Conservation (phyloP, 1,284 basidiomycete species). For the Malassezia furfur region DNA sequence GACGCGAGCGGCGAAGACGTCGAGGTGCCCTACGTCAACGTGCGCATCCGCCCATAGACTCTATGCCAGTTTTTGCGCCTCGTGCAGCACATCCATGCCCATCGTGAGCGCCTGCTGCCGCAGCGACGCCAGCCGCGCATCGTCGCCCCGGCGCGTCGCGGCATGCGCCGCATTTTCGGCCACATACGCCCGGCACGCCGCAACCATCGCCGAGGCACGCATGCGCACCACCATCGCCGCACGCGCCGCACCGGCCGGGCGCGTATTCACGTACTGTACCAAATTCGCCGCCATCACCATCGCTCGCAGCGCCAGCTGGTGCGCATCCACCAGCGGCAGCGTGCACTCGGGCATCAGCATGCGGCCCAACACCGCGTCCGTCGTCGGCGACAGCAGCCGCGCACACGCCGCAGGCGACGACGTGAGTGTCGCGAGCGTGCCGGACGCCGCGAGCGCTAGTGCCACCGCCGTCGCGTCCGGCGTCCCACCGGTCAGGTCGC, state of each 20-base stretch:
- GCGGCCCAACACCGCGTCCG: neutral
- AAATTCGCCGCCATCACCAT: slow-evolving; percentile 1
- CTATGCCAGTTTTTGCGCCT: neutral
- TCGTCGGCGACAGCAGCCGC: neutral
- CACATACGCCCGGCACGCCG: neutral
- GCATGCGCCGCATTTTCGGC: neutral
- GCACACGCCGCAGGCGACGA: slow-evolving; percentile 6
- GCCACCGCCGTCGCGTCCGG: neutral
- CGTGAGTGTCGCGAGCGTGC: slow-evolving; percentile 11
- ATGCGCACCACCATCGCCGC: neutral
- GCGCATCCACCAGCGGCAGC: neutral
- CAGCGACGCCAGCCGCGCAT: slow-evolving; percentile 1
- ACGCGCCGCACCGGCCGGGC: neutral
- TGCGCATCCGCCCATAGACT: slow-evolving; percentile 16
- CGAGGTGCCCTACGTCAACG: slow-evolving; percentile 48
- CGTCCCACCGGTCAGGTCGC: neutral
- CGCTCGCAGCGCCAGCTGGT: slow-evolving; percentile 10
- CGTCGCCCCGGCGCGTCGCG: neutral
- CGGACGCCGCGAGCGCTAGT: slow-evolving; percentile 3
- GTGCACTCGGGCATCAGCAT: neutral
- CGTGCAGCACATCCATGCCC: neutral
- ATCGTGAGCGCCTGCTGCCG: slow-evolving; percentile 5
- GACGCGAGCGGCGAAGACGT: slow-evolving; percentile 72
- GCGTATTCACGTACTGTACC: slow-evolving; percentile 3
- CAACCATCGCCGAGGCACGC: neutral